These are phyloP conservation scores for Colletotrichum sp. DNA, from an alignment of 2,329 filamentous ascomycete species.

Conservation along the genomic window DNA sequence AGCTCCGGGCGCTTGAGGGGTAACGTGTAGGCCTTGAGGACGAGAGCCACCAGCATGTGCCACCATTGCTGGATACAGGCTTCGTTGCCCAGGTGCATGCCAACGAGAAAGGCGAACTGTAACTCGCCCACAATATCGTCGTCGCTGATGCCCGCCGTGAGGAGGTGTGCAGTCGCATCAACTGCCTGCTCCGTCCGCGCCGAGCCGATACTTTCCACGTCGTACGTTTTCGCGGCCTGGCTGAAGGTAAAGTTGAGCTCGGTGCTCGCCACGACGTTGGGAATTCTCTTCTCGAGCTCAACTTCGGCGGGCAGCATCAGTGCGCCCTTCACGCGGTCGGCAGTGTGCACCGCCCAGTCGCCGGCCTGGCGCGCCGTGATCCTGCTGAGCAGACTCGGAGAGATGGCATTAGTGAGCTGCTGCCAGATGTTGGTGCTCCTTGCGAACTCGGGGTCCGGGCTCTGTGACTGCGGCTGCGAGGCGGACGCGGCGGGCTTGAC, in stretches of 20 bases:
- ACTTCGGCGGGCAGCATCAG: conserved; percentile 39
- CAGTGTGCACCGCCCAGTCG: conserved; percentile 59
- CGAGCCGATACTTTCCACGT: conserved; percentile 38
- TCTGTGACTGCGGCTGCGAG: conserved; percentile 10
- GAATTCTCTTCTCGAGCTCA: conserved; percentile 44
- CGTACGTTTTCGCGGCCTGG: conserved; percentile 46
- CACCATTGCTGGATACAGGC: conserved; percentile 69
- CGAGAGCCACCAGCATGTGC: conserved; percentile 55
- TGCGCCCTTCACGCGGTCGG: conserved; percentile 55
- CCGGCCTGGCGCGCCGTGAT: conserved; percentile 46
- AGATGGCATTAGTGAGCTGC: conserved; percentile 55
- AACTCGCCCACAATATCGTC: conserved; percentile 62
- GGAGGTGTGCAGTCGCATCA: conserved; percentile 55
- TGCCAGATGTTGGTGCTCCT: conserved; percentile 50
- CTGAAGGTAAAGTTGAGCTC: conserved; percentile 56
- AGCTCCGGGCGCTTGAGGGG: conserved; percentile 47
- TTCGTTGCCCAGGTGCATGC: conserved; percentile 62
- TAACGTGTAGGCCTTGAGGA: conserved; percentile 57
- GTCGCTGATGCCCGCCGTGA: conserved; percentile 33
- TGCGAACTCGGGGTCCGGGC: conserved; percentile 28
- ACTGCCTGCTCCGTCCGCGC: conserved; percentile 48
- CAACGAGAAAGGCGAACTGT: conserved; percentile 64
- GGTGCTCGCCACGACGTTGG: conserved; percentile 32
- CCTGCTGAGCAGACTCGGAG: conserved; percentile 47
- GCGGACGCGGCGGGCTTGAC: neutral